Evolutionary conservation across 345 rosid genomes (phyloP), one percentile per base, ranked within the genome.

Genomic region (Kandelia obovata): DNA sequence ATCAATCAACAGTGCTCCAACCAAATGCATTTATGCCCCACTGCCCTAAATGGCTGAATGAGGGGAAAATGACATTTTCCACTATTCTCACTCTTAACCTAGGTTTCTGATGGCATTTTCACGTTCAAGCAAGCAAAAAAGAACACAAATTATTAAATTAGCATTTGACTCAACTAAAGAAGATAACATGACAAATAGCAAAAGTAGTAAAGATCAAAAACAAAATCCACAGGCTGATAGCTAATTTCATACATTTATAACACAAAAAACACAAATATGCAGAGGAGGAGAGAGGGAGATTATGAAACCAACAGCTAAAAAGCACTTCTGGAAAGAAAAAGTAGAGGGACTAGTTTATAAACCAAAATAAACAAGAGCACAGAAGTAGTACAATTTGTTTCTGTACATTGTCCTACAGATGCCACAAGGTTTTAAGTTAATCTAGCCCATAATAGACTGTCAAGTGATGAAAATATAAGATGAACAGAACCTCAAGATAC

Each of bases 1-100:
- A 64, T 58, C 20, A 57, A 63, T 56, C 59, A 34, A 53, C 59
- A 51, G 25, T 37, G 51, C 62, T 59, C 19, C 53, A 53, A 61
- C 15, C 63, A 60, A 64, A 11, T 35, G 47, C 55, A 26, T 43
- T 28, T 46, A 46, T 56, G 27, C 0, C 47, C 34, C 21, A 53
- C 62, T 61, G 37, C 19, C 16, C 28, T 53, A 6, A 26, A 58
- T 60, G 61, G 27, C 61, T 64, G 32, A 67, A 67, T 35, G 53
- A 26, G 21, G 32, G 31, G 43, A 56, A 59, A 37, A 35, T 8
- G 35, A 5, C 26, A 52, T 10, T 30, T n/a, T 56, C 27, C 37
- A 39, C 47, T 16, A 72, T 62, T 31, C 61, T 35, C 23, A 37
- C 21, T 65, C 64, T 46, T 9, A 11, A 27, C 20, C 9, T 17